Base-by-base conservation (phyloP, 257 asterid genomes). In the Salvia rosmarinus region DNA sequence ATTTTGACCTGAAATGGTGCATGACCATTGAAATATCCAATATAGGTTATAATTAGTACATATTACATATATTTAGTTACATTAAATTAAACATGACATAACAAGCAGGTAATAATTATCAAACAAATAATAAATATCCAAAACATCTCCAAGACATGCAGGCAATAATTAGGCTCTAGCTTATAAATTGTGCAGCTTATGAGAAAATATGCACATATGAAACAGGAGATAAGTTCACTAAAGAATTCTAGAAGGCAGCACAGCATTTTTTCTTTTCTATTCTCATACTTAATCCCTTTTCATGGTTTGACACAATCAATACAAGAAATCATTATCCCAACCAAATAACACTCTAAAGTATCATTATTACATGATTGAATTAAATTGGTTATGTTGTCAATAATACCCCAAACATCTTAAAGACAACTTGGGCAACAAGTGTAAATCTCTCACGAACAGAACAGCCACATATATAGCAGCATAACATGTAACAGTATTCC, bases 71-170 rank as follows among this genome's bases (percentile, higher is more conserved):
- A 25, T 25, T 25, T 25, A 25, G 30, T 25, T 1, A 25, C 30
- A 25, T 3, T 25, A 3, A 1, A 39, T 25, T 32, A 50, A 47
- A 4, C 11, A 13, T 70, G 19, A 20, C n/a, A 43, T 16, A 59
- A 58, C 19, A 58, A 23, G 23, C 42, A 30, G 60, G 61, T 46
- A 51, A 51, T 21, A 11, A 46, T 21, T 4, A 37, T 21, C 50
- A 63, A 50, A 39, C 44, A 39, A 9, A 39, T 9, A 61, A 20
- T n/a, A 61, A 20, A 71, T 12, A 20, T 23, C 44, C 21, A 23
- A 47, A 34, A 16, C 42, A 61, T 35, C 70, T 46, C 47, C 52
- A 60, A 59, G 76, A 61, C 40, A 43, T 47, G 47, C 16, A 40
- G 16, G 35, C 6, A 13, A 6, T 9, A 71, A 11, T 20, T 39